phyloP scores from a whole-genome alignment of 768 basidiomycete species.

The Auricularia sp. region DNA sequence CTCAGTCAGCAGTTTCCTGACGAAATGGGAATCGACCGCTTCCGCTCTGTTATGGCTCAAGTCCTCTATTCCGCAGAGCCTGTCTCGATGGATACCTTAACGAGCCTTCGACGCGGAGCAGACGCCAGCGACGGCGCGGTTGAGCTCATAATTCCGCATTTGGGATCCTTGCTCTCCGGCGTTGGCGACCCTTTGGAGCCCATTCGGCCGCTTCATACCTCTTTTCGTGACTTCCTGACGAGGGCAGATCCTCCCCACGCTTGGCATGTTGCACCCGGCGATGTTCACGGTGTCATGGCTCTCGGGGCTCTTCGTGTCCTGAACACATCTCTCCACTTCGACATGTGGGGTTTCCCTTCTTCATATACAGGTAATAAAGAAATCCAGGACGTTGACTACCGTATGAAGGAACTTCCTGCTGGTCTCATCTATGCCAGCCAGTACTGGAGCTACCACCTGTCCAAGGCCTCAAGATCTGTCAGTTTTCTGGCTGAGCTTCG shows the following conservation, averaged over 20 bases:
- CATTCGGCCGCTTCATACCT: too few relatives aligned
- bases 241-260: not conserved
- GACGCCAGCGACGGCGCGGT: not conserved
- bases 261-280: not conserved
- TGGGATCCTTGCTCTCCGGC: not conserved
- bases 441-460: too few relatives aligned
- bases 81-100: too few relatives aligned
- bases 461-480: too few relatives aligned
- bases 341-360: not conserved
- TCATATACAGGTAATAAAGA: not conserved
- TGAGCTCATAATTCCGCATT: not conserved
- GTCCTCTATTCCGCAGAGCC: too few relatives aligned
- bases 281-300: not conserved
- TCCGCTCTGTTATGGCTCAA: too few relatives aligned
- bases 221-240: not conserved
- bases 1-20: not conserved
- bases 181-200: not conserved
- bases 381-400: too few relatives aligned
- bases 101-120: too few relatives aligned
- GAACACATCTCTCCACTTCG: not conserved
- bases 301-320: not conserved
- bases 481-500: too few relatives aligned
- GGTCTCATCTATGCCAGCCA: too few relatives aligned
- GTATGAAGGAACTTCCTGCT: too few relatives aligned
- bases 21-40: too few relatives aligned